Evolutionary conservation across 257 asterid genomes (phyloP), one percentile per base, ranked within the genome.

Genomic region (Henckelia pumila): DNA sequence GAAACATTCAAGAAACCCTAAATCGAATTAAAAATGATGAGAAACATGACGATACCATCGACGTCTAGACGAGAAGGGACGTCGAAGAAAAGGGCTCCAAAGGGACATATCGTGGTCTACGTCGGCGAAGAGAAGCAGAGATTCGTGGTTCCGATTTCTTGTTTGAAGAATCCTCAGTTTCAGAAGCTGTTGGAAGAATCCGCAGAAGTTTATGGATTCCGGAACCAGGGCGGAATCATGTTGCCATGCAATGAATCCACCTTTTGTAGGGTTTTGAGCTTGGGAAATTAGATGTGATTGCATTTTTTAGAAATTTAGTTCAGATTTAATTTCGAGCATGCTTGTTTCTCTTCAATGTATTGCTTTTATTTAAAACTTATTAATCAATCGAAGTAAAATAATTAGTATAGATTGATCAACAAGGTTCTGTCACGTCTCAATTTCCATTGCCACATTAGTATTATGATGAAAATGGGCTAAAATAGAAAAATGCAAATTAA

Each of bases 101-200:
- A 76, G 70, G 88, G 96, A 72, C 85, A 84, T 49, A 84, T 89
- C 10, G 96, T 72, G 60, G 88, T 86, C 22, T 89, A 89, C 8
- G 95, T 84, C 5, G 96, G 95, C 0, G 79, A 63, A 2, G 82
- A 80, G 7, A 10, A 44, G 78, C 71, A 64, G 55, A 79, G 95
- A 77, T 83, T 61, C 64, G 87, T 78, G 24, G 66, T 89, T 56
- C 85, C 93, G 0, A 83, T 80, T 17, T 79, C 86, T 29, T 80
- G 74, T 62, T 70, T 89, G 86, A 83, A 77, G 75, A 80, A 79
- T 26, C 83, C 77, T 4, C 33, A 58, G 59, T 80, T 89, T 49
- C 85, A 84, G 65, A 24, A 64, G 55, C 76, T 86, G 55, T 72
- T 89, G 0, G 79, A 86, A 56, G 82, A 81, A 61, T 81, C 95